A percentile compares a stretch with the other conserved stretches of the same genome.
Conservation (phyloP, 1,139 yeast genomes). For the Blastobotrys petasosporus region DNA sequence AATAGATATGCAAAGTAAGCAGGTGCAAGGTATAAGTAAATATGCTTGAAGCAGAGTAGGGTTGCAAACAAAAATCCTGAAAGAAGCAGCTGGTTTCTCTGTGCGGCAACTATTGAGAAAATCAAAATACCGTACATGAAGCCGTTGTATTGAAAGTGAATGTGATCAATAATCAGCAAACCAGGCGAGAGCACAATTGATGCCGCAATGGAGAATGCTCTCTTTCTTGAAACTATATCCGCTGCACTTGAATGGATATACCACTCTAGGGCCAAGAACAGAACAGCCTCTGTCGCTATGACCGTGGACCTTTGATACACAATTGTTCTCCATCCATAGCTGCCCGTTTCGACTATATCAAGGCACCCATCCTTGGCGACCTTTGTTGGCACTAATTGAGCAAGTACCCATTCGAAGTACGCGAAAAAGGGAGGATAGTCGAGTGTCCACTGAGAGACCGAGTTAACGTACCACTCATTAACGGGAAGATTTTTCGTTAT, state of each 20-base stretch:
- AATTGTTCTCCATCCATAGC: slow-evolving; percentile 70
- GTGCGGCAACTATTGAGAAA: slow-evolving; percentile 66
- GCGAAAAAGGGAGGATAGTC: slow-evolving; percentile 99
- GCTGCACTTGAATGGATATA: slow-evolving; percentile 49
- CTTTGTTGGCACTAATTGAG: slow-evolving; percentile 60
- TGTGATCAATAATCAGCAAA: slow-evolving; percentile 77
- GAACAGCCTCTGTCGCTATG: slow-evolving; percentile 63
- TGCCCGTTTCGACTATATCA: slow-evolving; percentile 58
- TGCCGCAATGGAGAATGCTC: slow-evolving; percentile 72
- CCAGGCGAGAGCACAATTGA: slow-evolving; percentile 88
- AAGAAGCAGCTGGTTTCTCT: slow-evolving; percentile 48
- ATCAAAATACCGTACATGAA: slow-evolving; percentile 82
- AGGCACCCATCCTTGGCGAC: slow-evolving; percentile 73
- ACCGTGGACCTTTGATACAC: slow-evolving; percentile 80
- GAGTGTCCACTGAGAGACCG: slow-evolving; percentile 88
- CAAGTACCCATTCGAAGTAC: slow-evolving; percentile 77
- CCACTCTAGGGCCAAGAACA: slow-evolving; percentile 67
- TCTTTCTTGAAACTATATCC: slow-evolving; percentile 25
- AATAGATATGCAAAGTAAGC: slow-evolving; percentile 79
- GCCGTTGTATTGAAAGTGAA: slow-evolving; percentile 93
- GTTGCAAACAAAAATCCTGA: slow-evolving; percentile 73
- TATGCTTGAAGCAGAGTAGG: slow-evolving; percentile 87
- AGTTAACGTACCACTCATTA: slow-evolving; percentile 74
- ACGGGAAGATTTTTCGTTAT: slow-evolving; percentile 77
- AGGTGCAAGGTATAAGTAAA: slow-evolving; percentile 88